Evolutionary conservation across 768 basidiomycete species (phyloP).

Genomic region (Mycena filopes): DNA sequence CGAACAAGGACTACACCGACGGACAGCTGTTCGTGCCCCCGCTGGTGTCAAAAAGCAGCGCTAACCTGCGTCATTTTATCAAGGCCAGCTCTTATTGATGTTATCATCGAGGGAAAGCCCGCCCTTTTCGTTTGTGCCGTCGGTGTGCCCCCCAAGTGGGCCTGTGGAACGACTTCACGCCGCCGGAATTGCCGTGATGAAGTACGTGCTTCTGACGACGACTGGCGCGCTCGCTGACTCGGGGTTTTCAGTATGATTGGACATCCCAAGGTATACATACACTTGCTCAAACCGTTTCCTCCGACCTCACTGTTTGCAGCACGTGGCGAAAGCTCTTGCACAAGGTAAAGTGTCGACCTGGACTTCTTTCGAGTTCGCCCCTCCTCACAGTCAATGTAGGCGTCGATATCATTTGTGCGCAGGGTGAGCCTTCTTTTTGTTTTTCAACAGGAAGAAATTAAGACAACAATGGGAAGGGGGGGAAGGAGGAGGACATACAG

Average conservation of each 20-base stretch:
- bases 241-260: constrained; percentile 79
- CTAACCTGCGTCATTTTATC: background rate
- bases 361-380: background rate
- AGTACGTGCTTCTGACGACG: constrained; percentile 56
- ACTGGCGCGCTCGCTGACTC: background rate
- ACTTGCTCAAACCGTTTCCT: constrained; percentile 1
- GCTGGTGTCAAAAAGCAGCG: background rate
- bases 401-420: constrained; percentile 92
- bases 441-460: too few relatives aligned
- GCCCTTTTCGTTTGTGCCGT: constrained; percentile 86
- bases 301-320: constrained; percentile 49
- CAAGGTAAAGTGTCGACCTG: constrained; percentile 55
- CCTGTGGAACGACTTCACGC: constrained; percentile 84
- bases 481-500: constrained; percentile 91
- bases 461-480: too few relatives aligned
- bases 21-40: constrained; percentile 62
- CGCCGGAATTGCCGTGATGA: constrained; percentile 86
- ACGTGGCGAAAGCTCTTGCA: constrained; percentile 79
- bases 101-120: constrained; percentile 79
- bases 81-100: constrained; percentile 73
- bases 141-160: constrained; percentile 86
- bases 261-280: constrained; percentile 76
- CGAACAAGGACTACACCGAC: constrained; percentile 85
- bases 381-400: constrained; percentile 49
- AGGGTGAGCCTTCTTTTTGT: too few relatives aligned